Evolutionary conservation across 805 yeast genomes (phyloP).

Genomic region (Starmera quercuum): DNA sequence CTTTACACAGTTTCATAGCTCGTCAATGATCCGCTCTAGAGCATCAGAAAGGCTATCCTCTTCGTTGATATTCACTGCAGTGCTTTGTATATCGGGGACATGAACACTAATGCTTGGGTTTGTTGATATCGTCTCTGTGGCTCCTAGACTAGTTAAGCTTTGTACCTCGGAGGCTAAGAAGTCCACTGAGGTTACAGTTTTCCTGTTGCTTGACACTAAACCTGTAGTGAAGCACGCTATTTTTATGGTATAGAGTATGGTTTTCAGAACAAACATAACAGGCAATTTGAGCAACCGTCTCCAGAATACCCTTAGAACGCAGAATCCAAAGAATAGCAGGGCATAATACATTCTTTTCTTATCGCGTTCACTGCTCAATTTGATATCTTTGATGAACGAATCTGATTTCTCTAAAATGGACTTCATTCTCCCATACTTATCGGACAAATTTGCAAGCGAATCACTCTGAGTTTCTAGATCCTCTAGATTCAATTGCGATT

Average conservation of each 20-base stretch:
- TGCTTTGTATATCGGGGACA: no score
- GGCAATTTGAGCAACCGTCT: slow-evolving; percentile 15
- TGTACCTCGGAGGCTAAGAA: background rate
- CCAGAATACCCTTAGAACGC: slow-evolving; percentile 16
- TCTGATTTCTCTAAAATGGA: slow-evolving; percentile 15
- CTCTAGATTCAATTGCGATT: slow-evolving; percentile 18
- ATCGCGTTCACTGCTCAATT: slow-evolving; percentile 15
- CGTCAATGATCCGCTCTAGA: background rate
- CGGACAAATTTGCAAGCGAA: slow-evolving; percentile 9
- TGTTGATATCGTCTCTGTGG: background rate
- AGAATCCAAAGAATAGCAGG: slow-evolving; percentile 12
- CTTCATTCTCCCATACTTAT: slow-evolving; percentile 12
- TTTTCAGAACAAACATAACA: slow-evolving; percentile 6
- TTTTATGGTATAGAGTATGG: slow-evolving; percentile 6
- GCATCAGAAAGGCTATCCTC: background rate
- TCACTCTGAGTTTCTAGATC: slow-evolving; percentile 18
- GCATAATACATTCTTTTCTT: slow-evolving; percentile 16
- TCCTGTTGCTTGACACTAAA: slow-evolving; percentile 3
- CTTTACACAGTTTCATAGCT: background rate
- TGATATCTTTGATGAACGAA: slow-evolving; percentile 17
- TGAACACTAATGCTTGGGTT: no score
- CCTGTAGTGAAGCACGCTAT: slow-evolving; percentile 9
- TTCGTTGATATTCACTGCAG: no score
- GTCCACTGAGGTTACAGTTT: background rate
- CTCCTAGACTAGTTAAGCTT: no score